phyloP scores from a whole-genome alignment of 768 basidiomycete species.

The Suillus subluteus region DNA sequence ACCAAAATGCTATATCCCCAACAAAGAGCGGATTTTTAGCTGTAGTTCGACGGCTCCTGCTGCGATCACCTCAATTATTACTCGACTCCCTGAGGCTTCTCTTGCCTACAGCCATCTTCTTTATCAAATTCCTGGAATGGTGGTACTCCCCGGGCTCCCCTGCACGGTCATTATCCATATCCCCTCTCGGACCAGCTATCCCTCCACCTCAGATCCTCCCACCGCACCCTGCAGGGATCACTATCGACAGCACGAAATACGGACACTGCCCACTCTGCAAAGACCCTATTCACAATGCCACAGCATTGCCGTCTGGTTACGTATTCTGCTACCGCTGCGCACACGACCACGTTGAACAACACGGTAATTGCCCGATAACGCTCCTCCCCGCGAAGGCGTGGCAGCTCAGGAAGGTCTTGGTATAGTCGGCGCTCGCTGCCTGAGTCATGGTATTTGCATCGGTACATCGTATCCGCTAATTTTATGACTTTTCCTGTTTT shows the following conservation, averaged over 20 bases:
- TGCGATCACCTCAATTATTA: slow-evolving; percentile 60
- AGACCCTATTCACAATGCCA: slow-evolving; percentile 77
- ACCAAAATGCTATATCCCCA: slow-evolving; percentile 24
- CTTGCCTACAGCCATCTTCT: slow-evolving; percentile 89
- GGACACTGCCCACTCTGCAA: slow-evolving; percentile 88
- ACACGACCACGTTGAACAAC: slow-evolving; percentile 77
- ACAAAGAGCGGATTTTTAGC: slow-evolving; percentile 42
- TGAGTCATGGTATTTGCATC: not conserved
- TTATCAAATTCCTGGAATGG: slow-evolving; percentile 97
- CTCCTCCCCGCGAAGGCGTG: slow-evolving; percentile 73
- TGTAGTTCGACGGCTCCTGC: slow-evolving; percentile 50
- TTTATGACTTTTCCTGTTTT: not conserved
- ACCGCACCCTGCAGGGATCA: slow-evolving; percentile 73
- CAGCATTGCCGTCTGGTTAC: slow-evolving; percentile 89
- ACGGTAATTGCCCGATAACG: slow-evolving; percentile 86
- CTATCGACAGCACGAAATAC: slow-evolving; percentile 64
- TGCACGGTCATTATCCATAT: slow-evolving; percentile 68
- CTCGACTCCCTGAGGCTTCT: slow-evolving; percentile 80
- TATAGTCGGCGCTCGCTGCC: slow-evolving; percentile 43
- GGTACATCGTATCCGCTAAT: not conserved
- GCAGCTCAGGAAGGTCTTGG: slow-evolving; percentile 86
- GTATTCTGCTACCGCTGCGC: slow-evolving; percentile 95
- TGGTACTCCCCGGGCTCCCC: slow-evolving; percentile 97
- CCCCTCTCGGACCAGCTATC: slow-evolving; percentile 65
- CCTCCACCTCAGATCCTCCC: slow-evolving; percentile 77